Conservation (phyloP, 306 rosid genomes). For the Cucurbita pepo region DNA sequence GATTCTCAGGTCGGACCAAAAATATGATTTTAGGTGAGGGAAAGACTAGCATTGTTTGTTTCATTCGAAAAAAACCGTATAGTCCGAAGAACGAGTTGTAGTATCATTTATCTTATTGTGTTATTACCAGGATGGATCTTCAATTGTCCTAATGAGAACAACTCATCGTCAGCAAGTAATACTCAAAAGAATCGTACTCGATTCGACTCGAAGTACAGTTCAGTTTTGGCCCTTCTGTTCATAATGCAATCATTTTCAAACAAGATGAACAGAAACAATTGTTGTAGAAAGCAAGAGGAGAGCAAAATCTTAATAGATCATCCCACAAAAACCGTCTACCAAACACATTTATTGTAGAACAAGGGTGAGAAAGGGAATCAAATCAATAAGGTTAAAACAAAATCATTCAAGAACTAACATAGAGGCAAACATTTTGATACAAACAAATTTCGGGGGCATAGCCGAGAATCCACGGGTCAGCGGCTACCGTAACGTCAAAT, state of each 20-base stretch:
- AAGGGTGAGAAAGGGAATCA: background rate
- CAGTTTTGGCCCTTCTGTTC: background rate
- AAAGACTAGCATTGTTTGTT: background rate
- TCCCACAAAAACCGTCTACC: background rate
- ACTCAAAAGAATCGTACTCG: background rate
- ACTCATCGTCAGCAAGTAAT: background rate
- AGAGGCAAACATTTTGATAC: conserved; percentile 39
- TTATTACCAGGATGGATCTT: background rate
- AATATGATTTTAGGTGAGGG: background rate
- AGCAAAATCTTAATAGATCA: background rate
- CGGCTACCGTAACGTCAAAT: conserved; percentile 29
- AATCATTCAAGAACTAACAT: conserved; percentile 22
- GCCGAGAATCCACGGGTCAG: conserved; percentile 34
- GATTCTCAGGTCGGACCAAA: background rate
- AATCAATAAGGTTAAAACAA: conserved; percentile 17
- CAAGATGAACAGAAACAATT: background rate
- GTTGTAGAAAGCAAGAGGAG: background rate
- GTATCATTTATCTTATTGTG: background rate
- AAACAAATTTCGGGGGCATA: conserved; percentile 37
- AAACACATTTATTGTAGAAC: background rate
- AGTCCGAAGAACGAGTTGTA: background rate
- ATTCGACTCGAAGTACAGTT: background rate
- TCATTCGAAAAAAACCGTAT: background rate
- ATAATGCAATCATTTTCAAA: background rate
- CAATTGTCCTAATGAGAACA: background rate